Conservation (phyloP, 306 rosid species). For the Fragaria ananassa region DNA sequence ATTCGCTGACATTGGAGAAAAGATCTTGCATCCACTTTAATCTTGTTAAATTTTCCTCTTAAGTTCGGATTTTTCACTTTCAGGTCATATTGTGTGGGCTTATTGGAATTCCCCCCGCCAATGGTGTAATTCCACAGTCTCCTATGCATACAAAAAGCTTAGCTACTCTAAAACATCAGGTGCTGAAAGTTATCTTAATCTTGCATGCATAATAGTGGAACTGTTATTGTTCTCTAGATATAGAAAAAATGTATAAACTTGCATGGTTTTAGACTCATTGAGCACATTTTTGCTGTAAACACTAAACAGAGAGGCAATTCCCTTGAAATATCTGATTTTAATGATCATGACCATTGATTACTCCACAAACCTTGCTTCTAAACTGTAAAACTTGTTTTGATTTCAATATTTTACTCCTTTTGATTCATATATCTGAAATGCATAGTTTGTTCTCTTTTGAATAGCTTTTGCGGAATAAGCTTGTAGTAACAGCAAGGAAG, state of each 20-base stretch:
- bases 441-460: conserved; percentile 31
- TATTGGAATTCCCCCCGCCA: conserved; percentile 90
- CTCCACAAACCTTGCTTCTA: neutral
- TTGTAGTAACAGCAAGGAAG: conserved; percentile 67
- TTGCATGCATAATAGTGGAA: neutral
- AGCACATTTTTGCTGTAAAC: conserved; percentile 5
- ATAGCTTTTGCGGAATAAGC: conserved; percentile 78
- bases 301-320: neutral
- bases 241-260: neutral
- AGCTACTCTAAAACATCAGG: conserved; percentile 96
- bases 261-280: neutral
- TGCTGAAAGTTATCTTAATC: conserved; percentile 18
- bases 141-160: conserved; percentile 98
- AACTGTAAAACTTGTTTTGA: neutral
- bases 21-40: conserved; percentile 13
- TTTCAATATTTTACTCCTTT: conserved; percentile 1
- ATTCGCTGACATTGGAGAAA: neutral
- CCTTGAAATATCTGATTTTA: neutral
- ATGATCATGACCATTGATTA: neutral
- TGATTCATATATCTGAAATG: conserved; percentile 9
- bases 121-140: conserved; percentile 97
- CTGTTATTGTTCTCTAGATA: neutral
- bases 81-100: conserved; percentile 90
- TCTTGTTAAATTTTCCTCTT: conserved; percentile 15
- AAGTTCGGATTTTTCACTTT: conserved; percentile 21